These are phyloP conservation scores for Annulohypoxylon truncatum DNA, from an alignment of 2,329 filamentous ascomycete genomes.

Conservation along the genomic window DNA sequence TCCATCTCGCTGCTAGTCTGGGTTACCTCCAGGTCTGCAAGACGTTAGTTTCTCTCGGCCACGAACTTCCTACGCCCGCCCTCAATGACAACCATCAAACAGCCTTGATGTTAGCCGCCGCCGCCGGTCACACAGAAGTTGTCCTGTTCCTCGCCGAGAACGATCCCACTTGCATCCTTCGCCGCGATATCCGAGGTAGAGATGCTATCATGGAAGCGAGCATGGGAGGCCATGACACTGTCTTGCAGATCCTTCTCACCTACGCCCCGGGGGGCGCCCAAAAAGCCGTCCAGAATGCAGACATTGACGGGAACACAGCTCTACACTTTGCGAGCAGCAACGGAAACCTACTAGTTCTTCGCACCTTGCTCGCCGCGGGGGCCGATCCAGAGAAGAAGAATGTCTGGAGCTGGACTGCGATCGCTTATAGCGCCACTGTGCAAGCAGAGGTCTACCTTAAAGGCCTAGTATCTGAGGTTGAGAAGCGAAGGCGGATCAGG, in stretches of 20 bases:
- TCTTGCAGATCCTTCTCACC: conserved; percentile 72
- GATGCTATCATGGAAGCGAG: conserved; percentile 78
- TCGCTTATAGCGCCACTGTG: conserved; percentile 84
- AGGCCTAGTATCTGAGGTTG: conserved; percentile 77
- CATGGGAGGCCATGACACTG: conserved; percentile 70
- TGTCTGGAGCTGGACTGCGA: conserved; percentile 81
- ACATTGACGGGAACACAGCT: conserved; percentile 84
- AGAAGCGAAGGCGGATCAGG: conserved; percentile 64
- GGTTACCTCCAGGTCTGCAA: conserved; percentile 77
- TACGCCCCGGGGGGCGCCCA: conserved; percentile 66
- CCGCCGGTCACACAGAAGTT: conserved; percentile 75
- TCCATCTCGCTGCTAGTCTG: conserved; percentile 82
- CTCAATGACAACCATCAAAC: conserved; percentile 85
- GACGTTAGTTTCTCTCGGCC: conserved; percentile 77
- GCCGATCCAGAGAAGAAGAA: conserved; percentile 80
- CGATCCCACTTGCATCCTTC: conserved; percentile 71
- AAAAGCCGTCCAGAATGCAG: conserved; percentile 67
- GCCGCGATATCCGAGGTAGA: conserved; percentile 74
- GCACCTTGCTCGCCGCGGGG: conserved; percentile 81
- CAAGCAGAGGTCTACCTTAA: conserved; percentile 89
- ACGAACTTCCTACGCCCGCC: conserved; percentile 78
- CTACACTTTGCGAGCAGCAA: conserved; percentile 87
- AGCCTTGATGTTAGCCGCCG: conserved; percentile 81
- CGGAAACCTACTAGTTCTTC: conserved; percentile 80
- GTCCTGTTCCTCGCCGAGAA: conserved; percentile 76